These are phyloP conservation scores for Mycena sp. DNA, from an alignment of 1,284 basidiomycete species.

Conservation along the genomic window DNA sequence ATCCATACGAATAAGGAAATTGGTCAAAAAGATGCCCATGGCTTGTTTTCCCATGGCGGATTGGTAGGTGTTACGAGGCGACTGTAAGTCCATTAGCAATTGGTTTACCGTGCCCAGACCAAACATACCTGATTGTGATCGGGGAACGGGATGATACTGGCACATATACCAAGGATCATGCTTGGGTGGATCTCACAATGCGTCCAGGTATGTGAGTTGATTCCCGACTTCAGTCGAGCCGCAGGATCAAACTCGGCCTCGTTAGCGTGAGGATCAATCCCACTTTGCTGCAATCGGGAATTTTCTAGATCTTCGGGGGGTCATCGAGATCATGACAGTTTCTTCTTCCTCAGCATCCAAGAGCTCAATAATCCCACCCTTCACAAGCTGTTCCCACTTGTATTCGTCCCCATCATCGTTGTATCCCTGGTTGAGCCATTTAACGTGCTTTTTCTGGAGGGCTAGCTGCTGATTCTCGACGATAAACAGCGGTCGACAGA, in stretches of 20 bases:
- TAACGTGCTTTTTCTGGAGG: conserved; percentile 87
- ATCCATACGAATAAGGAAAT: conserved; percentile 97
- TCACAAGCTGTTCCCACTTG: conserved; percentile 89
- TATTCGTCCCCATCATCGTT: conserved; percentile 70
- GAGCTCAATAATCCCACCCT: conserved; percentile 91
- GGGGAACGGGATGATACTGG: conserved; percentile 99
- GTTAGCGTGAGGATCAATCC: conserved; percentile 65
- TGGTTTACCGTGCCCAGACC: too few species aligned
- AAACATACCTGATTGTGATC: conserved; percentile 94
- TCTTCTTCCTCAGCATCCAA: conserved; percentile 99
- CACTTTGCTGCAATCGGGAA: conserved; percentile 74
- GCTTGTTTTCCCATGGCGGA: conserved; percentile 99
- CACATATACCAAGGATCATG: conserved; percentile 99
- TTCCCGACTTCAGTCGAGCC: conserved; percentile 85
- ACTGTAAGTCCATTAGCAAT: conserved; percentile 57
- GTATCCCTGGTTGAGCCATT: conserved; percentile 69
- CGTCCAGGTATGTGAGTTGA: conserved; percentile 92
- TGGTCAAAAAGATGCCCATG: conserved; percentile 98
- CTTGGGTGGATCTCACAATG: conserved; percentile 99
- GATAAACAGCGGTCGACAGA: conserved; percentile 96
- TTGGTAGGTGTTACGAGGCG: conserved; percentile 99
- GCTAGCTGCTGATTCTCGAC: conserved; percentile 92
- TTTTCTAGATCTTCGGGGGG: conserved; percentile 93
- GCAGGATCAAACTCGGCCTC: conserved; percentile 87
- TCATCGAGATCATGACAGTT: conserved; percentile 99